phyloP scores from a whole-genome alignment of 768 basidiomycete species.

The Tylopilus subfusipes region DNA sequence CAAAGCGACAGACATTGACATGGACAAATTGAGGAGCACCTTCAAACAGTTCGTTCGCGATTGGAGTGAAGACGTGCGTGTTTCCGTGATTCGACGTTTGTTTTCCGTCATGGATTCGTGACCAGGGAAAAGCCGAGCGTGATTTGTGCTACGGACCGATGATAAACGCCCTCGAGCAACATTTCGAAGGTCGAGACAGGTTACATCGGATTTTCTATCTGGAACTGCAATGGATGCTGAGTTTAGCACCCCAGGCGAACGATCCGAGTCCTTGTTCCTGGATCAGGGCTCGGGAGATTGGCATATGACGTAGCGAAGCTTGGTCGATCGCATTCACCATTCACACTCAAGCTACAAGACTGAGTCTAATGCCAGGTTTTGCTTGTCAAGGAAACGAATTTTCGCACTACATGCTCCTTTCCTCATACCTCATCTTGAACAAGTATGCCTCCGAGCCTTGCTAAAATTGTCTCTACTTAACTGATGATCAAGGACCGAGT shows the following conservation, averaged over 20 bases:
- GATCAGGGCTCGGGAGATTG: conserved; percentile 83
- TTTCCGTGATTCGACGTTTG: neutral
- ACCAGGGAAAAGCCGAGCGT: conserved; percentile 71
- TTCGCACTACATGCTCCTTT: conserved; percentile 90
- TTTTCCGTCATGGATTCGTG: neutral
- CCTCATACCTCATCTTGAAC: conserved; percentile 87
- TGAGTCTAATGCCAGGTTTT: conserved; percentile 56
- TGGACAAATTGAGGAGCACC: conserved; percentile 90
- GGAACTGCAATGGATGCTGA: neutral
- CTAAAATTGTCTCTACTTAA: neutral
- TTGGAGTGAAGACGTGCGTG: conserved; percentile 78
- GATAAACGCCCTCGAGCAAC: conserved; percentile 62
- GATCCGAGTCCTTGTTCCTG: conserved; percentile 81
- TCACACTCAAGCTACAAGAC: neutral
- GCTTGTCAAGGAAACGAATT: conserved; percentile 94
- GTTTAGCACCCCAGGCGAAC: conserved; percentile 36
- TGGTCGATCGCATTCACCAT: conserved; percentile 43
- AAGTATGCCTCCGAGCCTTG: conserved; percentile 42
- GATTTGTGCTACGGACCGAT: conserved; percentile 80
- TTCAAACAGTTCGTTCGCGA: conserved; percentile 91
- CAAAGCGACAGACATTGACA: conserved; percentile 66
- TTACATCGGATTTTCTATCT: neutral
- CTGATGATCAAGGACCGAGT: conserved; percentile 48
- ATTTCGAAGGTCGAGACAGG: conserved; percentile 60
- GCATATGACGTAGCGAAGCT: conserved; percentile 84